Evolutionary conservation across 2,329 filamentous ascomycete species (phyloP), one percentile per base, ranked within the genome.

Genomic region (Neonectria magnoliae): DNA sequence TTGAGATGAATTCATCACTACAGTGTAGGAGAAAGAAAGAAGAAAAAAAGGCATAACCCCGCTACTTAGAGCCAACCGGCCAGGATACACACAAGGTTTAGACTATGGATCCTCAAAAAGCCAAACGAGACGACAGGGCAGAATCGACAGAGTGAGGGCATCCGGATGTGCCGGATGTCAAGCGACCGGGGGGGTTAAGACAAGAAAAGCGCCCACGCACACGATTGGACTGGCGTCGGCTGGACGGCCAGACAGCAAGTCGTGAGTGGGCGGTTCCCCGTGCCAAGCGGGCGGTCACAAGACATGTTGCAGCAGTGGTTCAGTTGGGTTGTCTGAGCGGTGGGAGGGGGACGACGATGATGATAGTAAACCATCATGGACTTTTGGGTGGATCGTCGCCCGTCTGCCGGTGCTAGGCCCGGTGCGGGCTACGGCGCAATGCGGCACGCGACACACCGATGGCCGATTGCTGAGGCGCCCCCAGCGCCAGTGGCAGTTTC

Each of bases 101-200:
- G n/a, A n/a, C n/a, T n/a, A n/a, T 41, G 38, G 38, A 20, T 42
- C n/a, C 38, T 20, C 38, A 9, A 20, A 38, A 38, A 42, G 38
- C 3, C 38, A 36, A 50, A 51, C 10, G 48, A 7, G 48, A 36
- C 48, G 48, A 29, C n/a, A n/a, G 25, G 27, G 9, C 20, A 33
- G 48, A 25, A 29, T 41, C 10, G n/a, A 5, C n/a, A 13, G 27
- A 51, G 25, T 9, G 41, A 55, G 14, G 13, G 8, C 14, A 36
- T 36, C 33, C 57, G 57, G 57, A 60, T 60, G 57, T 52, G 20
- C 36, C 57, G 57, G 57, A 53, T 60, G 57, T 31, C 42, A 20
- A 48, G 41, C 9, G 45, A 29, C 44, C 7, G 47, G 57, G 57
- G 57, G 57, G 41, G 33, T 13, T n/a, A 10, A 16, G 36, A 42